Conservation (phyloP, 2,329 filamentous ascomycete genomes). For the Neopestalotiopsis rosae region DNA sequence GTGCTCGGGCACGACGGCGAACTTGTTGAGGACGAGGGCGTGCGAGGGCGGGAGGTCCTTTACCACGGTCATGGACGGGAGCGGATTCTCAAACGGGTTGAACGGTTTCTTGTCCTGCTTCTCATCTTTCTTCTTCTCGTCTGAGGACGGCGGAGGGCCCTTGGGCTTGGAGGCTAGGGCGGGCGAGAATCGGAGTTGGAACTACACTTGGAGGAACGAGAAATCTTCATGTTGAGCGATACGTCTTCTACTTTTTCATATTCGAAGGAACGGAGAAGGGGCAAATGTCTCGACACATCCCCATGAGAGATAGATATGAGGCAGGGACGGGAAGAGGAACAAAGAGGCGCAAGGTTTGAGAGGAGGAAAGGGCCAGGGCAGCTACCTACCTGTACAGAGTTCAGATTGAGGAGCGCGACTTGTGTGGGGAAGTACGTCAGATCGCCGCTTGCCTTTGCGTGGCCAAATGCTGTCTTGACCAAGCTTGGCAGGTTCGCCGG, state of each 20-base stretch:
- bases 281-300: not conserved
- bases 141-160: slow-evolving; percentile 41
- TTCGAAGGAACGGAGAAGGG: not conserved
- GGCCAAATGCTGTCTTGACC: slow-evolving; percentile 54
- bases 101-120: slow-evolving; percentile 46
- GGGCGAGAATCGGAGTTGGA: slow-evolving; percentile 75
- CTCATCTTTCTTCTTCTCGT: slow-evolving; percentile 11
- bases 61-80: slow-evolving; percentile 57
- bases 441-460: slow-evolving; percentile 53
- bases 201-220: slow-evolving; percentile 49
- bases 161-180: slow-evolving; percentile 72
- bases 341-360: not conserved
- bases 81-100: slow-evolving; percentile 70
- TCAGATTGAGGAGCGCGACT: slow-evolving; percentile 51
- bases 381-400: slow-evolving; percentile 47
- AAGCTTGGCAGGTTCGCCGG: slow-evolving; percentile 56
- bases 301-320: not conserved
- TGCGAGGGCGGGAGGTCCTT: slow-evolving; percentile 59
- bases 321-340: not conserved
- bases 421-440: slow-evolving; percentile 61
- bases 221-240: not conserved
- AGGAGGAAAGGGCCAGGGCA: not conserved
- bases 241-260: not conserved
- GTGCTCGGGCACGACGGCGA: slow-evolving; percentile 72
- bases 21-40: slow-evolving; percentile 76